Evolutionary conservation across 106 monocot genomes (phyloP), one percentile per base, ranked within the genome.

Genomic region (Ottelia alismoides): DNA sequence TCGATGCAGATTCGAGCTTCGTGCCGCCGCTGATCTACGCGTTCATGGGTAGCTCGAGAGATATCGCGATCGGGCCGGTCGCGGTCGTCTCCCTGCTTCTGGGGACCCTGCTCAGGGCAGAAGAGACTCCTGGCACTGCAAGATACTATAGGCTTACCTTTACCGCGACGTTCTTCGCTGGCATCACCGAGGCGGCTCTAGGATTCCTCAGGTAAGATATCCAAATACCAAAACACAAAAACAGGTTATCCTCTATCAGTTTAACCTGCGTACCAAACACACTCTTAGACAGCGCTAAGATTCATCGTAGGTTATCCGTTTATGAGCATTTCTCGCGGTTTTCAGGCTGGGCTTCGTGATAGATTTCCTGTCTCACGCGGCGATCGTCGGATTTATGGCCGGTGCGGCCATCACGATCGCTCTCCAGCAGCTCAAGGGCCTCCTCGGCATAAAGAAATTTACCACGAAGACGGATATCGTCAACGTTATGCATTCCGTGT

Each of bases 361-460:
- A 46, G 84, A 84, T 20, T 84, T 75, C 31, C 56, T 84, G 26
- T 84, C 84, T 14, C 84, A 84, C 47, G 84, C 84, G 40, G 64
- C 78, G 9, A 63, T 78, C 46, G 78, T 84, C 53, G 84, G 84
- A 65, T 84, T 84, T 45, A 84, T 84, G 84, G 74, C 22, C 24
- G 84, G 84, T 2, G 75, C 84, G 56, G 84, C 84, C 35, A 69
- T 84, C 26, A 78, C 78, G 2, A 84, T 84, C 57, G 72, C 69
- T 17, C 78, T 84, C 49, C 84, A 84, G 54, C 84, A 84, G 56
- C 75, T 84, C 1, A 84, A 84, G 69, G 78, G 75, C 30, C 56
- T 84, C 19, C 71, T 84, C 51, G 84, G 84, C 17, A 72, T 84
- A 30, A 25, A n/a, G 7, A 69, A 72, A 0, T 84, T 84, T 46